These are phyloP conservation scores for Ligustrum vulgare DNA, from an alignment of 257 asterid species.

Conservation along the genomic window DNA sequence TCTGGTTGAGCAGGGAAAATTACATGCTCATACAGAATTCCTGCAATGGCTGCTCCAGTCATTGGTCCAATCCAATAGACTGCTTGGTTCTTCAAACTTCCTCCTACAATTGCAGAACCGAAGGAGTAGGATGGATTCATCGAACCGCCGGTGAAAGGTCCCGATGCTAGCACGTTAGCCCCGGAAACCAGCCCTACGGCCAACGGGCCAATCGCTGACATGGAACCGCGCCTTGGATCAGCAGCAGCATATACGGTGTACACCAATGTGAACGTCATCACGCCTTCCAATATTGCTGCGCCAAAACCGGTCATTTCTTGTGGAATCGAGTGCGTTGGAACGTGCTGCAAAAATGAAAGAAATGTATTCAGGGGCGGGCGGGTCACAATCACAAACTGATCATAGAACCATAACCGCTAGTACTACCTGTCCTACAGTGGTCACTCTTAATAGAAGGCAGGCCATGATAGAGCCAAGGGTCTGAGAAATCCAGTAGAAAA, in stretches of 20 bases:
- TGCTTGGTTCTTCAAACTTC: slow-evolving; percentile 79
- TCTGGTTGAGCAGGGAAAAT: slow-evolving; percentile 45
- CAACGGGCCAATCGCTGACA: slow-evolving; percentile 65
- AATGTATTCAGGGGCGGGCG: no score
- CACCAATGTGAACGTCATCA: slow-evolving; percentile 73
- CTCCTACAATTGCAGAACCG: slow-evolving; percentile 65
- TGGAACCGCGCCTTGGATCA: slow-evolving; percentile 53
- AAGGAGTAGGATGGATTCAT: slow-evolving; percentile 86
- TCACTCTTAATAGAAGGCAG: slow-evolving; percentile 55
- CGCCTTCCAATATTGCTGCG: slow-evolving; percentile 67
- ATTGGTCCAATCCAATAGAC: slow-evolving; percentile 90
- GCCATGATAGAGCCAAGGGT: slow-evolving; percentile 74
- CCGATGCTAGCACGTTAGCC: slow-evolving; percentile 75
- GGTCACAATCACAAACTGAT: no score
- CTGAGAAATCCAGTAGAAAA: slow-evolving; percentile 70
- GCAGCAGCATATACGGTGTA: slow-evolving; percentile 68
- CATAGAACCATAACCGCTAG: no score
- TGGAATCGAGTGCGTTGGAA: slow-evolving; percentile 56
- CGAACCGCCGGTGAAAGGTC: slow-evolving; percentile 84
- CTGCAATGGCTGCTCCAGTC: slow-evolving; percentile 56
- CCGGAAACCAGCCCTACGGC: slow-evolving; percentile 64
- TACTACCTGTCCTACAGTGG: slow-evolving; percentile 52
- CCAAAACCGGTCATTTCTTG: slow-evolving; percentile 87
- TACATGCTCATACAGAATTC: slow-evolving; percentile 64
- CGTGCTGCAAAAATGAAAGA: slow-evolving; percentile 29